Evolutionary conservation across 345 rosid genomes (phyloP).

Genomic region (Clarkia xantiana): DNA sequence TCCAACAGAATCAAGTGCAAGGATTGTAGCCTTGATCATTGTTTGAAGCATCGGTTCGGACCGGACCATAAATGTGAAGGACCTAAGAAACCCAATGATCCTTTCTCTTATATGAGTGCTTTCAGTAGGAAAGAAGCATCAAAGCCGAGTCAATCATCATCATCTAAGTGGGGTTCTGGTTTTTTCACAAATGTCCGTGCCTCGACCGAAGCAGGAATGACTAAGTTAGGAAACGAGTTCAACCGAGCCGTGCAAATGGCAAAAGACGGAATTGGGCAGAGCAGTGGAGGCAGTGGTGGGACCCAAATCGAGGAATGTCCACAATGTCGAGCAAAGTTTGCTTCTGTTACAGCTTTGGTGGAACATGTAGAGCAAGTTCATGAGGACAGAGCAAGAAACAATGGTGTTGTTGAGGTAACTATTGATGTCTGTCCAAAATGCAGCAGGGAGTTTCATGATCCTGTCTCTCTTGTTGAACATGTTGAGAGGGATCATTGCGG

Average conservation of each 20-base stretch:
- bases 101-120: slow-evolving; percentile 40
- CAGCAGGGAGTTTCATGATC: slow-evolving; percentile 74
- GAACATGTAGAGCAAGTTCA: no score
- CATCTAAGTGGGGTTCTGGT: slow-evolving; percentile 45
- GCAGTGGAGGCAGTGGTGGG: slow-evolving; percentile 18
- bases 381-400: no score
- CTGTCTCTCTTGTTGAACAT: slow-evolving; percentile 70
- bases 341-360: no score
- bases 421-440: slow-evolving; percentile 89
- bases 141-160: slow-evolving; percentile 18
- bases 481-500: slow-evolving; percentile 86
- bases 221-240: slow-evolving; percentile 48
- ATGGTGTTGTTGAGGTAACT: slow-evolving; percentile 29
- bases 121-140: slow-evolving; percentile 37
- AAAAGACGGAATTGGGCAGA: slow-evolving; percentile 8
- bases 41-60: slow-evolving; percentile 91
- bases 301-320: slow-evolving; percentile 21
- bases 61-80: slow-evolving; percentile 78
- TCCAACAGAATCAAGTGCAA: slow-evolving; percentile 83
- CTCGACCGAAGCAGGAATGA: slow-evolving; percentile 66
- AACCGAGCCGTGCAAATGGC: slow-evolving; percentile 50
- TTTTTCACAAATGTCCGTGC: slow-evolving; percentile 44
- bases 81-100: slow-evolving; percentile 45
- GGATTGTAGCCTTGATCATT: slow-evolving; percentile 69
- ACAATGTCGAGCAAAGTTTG: no score